Evolutionary conservation across 805 yeast species (phyloP).

Genomic region (Starmerella kuoi): DNA sequence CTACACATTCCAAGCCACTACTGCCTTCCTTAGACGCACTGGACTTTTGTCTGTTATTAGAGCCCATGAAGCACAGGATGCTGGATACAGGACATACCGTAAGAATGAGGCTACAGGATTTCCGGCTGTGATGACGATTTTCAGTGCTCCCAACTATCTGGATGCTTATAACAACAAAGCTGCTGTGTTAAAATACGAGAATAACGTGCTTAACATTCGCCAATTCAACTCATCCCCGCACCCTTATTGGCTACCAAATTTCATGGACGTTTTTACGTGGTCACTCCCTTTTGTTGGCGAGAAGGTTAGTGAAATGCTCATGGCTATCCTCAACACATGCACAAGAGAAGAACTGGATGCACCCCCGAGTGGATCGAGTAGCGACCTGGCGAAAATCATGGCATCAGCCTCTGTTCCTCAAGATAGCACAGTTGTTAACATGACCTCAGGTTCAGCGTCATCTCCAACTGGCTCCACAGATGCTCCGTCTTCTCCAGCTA

Average conservation of each 20-base stretch:
- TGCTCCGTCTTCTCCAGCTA: not conserved
- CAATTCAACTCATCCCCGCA: slow-evolving; percentile 89
- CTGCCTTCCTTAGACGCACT: slow-evolving; percentile 65
- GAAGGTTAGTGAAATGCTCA: slow-evolving; percentile 85
- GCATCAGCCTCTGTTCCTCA: slow-evolving; percentile 17
- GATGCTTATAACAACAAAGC: slow-evolving; percentile 91
- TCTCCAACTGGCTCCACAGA: not conserved
- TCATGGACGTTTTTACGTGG: slow-evolving; percentile 97
- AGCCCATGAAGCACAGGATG: slow-evolving; percentile 97
- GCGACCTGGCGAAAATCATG: slow-evolving; percentile 16
- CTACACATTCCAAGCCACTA: slow-evolving; percentile 69
- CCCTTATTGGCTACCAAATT: slow-evolving; percentile 93
- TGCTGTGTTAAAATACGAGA: slow-evolving; percentile 82
- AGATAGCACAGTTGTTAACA: not conserved
- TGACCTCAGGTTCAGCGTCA: not conserved
- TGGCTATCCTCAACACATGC: slow-evolving; percentile 80
- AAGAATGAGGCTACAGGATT: slow-evolving; percentile 74
- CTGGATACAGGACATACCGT: slow-evolving; percentile 90
- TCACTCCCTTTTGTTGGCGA: slow-evolving; percentile 95
- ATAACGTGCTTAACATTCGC: slow-evolving; percentile 85
- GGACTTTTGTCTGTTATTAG: slow-evolving; percentile 74
- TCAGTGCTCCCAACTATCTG: slow-evolving; percentile 89
- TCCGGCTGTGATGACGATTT: slow-evolving; percentile 80
- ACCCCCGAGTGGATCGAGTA: slow-evolving; percentile 5
- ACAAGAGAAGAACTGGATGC: slow-evolving; percentile 80